These are phyloP conservation scores for Coemansia biformis DNA, from an alignment of 192 early-diverging fungal genomes.

Conservation along the genomic window DNA sequence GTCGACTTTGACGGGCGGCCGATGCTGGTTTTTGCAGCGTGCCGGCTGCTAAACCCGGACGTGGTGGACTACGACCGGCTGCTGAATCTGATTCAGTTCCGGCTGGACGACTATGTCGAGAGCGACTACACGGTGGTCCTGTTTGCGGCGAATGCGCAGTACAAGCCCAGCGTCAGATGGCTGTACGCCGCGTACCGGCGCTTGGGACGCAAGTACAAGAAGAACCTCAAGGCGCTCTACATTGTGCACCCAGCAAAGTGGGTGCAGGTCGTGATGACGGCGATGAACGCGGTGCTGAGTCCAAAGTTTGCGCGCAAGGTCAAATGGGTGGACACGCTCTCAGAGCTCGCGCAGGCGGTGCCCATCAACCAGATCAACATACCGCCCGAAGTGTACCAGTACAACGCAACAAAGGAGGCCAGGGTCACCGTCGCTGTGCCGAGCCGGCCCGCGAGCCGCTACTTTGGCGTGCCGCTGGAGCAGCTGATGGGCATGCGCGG, in stretches of 20 bases:
- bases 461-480: conserved; percentile 76
- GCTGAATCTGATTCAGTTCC: conserved; percentile 57
- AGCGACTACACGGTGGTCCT: conserved; percentile 87
- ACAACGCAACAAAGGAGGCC: conserved; percentile 36
- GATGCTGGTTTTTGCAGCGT: conserved; percentile 76
- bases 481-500: conserved; percentile 68
- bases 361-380: conserved; percentile 73
- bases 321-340: conserved; percentile 68
- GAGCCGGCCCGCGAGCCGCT: conserved; percentile 33
- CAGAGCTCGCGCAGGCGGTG: conserved; percentile 59
- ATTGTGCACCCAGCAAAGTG: conserved; percentile 88
- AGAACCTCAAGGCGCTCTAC: conserved; percentile 88
- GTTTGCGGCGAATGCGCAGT: conserved; percentile 69
- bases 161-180: conserved; percentile 81
- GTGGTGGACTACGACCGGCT: conserved; percentile 79
- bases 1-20: conserved; percentile 79
- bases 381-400: conserved; percentile 55
- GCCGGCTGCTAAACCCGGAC: conserved; percentile 81
- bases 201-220: conserved; percentile 82
- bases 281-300: conserved; percentile 81
- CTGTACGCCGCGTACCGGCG: conserved; percentile 78
- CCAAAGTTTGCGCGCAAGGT: conserved; percentile 89
- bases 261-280: conserved; percentile 76
- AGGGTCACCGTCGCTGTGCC: conserved; percentile 42
- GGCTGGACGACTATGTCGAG: conserved; percentile 78